These are phyloP conservation scores for Aspergillus neoniger DNA, from an alignment of 2,329 filamentous ascomycete species.

Conservation along the genomic window DNA sequence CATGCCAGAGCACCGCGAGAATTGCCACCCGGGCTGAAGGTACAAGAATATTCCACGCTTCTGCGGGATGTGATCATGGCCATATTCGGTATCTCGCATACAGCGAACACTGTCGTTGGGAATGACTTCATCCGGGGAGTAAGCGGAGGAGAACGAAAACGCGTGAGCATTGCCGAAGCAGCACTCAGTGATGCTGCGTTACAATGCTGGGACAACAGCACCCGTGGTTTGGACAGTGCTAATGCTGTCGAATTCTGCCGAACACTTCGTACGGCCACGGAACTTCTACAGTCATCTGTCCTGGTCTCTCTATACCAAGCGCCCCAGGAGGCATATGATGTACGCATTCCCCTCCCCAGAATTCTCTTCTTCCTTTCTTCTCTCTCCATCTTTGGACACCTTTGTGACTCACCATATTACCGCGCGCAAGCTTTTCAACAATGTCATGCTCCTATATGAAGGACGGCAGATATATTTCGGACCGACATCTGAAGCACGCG, in stretches of 20 bases:
- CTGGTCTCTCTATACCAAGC: constrained; percentile 54
- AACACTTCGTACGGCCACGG: constrained; percentile 46
- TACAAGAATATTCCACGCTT: constrained; percentile 1
- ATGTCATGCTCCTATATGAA: constrained; percentile 65
- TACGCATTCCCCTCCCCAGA: too few relatives aligned
- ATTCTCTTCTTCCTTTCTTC: too few relatives aligned
- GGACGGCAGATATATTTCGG: constrained; percentile 46
- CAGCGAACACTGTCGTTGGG: constrained; percentile 10
- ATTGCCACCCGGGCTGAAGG: not conserved
- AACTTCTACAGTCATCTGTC: constrained; percentile 45
- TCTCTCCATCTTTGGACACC: too few relatives aligned
- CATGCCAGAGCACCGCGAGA: constrained; percentile 12
- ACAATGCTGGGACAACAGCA: constrained; percentile 12
- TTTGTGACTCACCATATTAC: too few relatives aligned
- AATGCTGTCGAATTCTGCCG: constrained; percentile 56
- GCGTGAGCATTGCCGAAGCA: constrained; percentile 9
- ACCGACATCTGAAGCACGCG: constrained; percentile 56
- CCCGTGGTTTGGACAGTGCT: constrained; percentile 49
- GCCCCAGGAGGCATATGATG: constrained; percentile 38
- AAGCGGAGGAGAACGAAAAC: constrained; percentile 12
- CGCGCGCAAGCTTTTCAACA: constrained; percentile 58
- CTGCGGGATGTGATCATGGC: constrained; percentile 20
- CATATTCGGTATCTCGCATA: constrained; percentile 13
- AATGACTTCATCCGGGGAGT: constrained; percentile 10
- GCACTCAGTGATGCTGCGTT: not conserved